Evolutionary conservation across 805 yeast species (phyloP), one percentile per base, ranked within the genome.

Genomic region (Ogataea allantospora): DNA sequence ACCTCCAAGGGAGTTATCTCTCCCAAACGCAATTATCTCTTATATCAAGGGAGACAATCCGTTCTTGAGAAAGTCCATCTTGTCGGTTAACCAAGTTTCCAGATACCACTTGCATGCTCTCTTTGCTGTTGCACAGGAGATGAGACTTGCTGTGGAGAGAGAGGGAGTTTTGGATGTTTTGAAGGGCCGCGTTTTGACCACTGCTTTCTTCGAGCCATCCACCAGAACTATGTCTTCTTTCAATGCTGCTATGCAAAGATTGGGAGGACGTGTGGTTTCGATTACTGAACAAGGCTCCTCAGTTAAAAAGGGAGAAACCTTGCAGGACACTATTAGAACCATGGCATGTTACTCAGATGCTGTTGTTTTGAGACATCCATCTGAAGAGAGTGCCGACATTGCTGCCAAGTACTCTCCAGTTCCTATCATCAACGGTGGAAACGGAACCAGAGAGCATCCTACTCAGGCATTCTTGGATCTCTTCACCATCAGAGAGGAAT

Each of bases 201-300:
- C 98, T 8, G 82, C 93, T 72, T 93, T 93, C 73, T 93, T 88
- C 65, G 99, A 93, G 71, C 99, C 99, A 52, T 88, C 96, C 5
- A 95, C 99, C 26, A 79, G 99, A 68, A 93, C 99, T 22, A 79
- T 95, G 13, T 80, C 97, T 15, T 93, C 98, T 1, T 95, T 95
- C 62, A 96, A 93, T 63, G 96, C 96, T 54, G 99, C 99, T 44
- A 93, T 93, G 99, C 98, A 93, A 73, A 85, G 99, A 70, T 75
- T 93, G 55, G 99, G 99, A 64, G 99, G 99, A 60, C 80, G 96
- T 66, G 95, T 88, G 52, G 85, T 95, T 51, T 77, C 95, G 38
- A 84, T 93, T 48, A 75, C 85, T 46, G 84, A 93, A 44, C 79
- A 77, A 48, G 75, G 88, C 22, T 89, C 98, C n/a, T 87, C 96